phyloP scores from a whole-genome alignment of 352 stramenopile genomes.

The Aphanomyces invadans region DNA sequence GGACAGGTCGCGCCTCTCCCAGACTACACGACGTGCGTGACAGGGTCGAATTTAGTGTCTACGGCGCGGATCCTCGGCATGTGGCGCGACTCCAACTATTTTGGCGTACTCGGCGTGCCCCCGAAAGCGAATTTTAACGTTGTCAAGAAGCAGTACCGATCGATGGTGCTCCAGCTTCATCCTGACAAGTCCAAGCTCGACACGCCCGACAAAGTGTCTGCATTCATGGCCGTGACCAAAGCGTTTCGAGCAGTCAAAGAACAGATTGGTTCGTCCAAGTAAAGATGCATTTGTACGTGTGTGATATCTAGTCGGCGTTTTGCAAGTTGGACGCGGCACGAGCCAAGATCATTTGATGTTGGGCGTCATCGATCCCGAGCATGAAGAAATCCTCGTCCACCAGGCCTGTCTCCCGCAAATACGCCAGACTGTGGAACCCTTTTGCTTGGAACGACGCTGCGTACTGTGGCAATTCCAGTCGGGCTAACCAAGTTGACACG shows the following conservation, averaged over 20 bases:
- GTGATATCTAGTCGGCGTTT: slow-evolving; percentile 41
- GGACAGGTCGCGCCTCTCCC: background rate
- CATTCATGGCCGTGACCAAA: slow-evolving; percentile 70
- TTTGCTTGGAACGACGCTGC: slow-evolving; percentile 55
- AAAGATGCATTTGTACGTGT: slow-evolving; percentile 17
- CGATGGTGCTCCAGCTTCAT: slow-evolving; percentile 77
- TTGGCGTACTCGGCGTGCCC: slow-evolving; percentile 61
- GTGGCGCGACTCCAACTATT: slow-evolving; percentile 45
- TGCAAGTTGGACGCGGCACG: slow-evolving; percentile 47
- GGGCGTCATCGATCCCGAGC: slow-evolving; percentile 60
- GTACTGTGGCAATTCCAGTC: slow-evolving; percentile 50
- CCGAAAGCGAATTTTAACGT: slow-evolving; percentile 51
- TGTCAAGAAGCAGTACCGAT: slow-evolving; percentile 79
- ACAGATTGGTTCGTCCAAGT: background rate
- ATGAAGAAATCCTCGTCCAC: slow-evolving; percentile 80
- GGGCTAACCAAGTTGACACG: slow-evolving; percentile 58
- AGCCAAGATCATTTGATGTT: slow-evolving; percentile 52
- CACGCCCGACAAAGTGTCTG: slow-evolving; percentile 49
- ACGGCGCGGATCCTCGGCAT: slow-evolving; percentile 8
- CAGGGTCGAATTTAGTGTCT: background rate
- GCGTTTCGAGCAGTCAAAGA: slow-evolving; percentile 31
- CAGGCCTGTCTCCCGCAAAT: slow-evolving; percentile 79
- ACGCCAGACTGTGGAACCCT: slow-evolving; percentile 64
- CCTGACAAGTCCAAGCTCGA: slow-evolving; percentile 59
- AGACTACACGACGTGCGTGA: slow-evolving; percentile 2